Base-by-base conservation (phyloP, 2,329 filamentous ascomycete genomes). In the Monascus ruber region DNA sequence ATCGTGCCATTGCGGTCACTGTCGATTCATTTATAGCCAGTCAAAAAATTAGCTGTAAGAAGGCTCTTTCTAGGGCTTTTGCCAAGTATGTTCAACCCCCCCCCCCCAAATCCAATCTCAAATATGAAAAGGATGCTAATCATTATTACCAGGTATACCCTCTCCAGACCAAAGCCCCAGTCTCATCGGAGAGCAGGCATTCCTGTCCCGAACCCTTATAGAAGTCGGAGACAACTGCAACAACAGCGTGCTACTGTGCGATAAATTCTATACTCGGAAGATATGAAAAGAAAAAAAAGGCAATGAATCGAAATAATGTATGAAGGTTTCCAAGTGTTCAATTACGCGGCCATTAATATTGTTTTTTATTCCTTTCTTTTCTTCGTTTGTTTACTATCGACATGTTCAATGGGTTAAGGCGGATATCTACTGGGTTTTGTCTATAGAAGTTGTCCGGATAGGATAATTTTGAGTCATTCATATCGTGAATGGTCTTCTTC, bases 11-110 rank as follows among this genome's bases (percentile, higher is more conserved):
- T 55, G 86, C 88, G 9, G 91, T 98, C 5, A 94, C 91, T 0
- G 85, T 98, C 2, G 88, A 96, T 49, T 93, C 85, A 40, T 98
- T 98, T 56, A 85, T 98, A 33, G 85, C 84, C 44, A 93, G 85
- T 53, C 91, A 98, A 62, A 98, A 98, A 70, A 79, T 96, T 54
- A 94, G 85, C 68, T 91, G 85, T 68, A 98, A 96, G 75, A 95
- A 94, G 72, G 87, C 91, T 10, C 74, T 98, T 34, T 84, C 87
- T 0, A 75, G 91, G 43, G 86, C 91, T 4, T 98, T 98, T 69
- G 87, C 91, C 54, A 98, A 98, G 70, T 98, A 96, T 59, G 85
- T 81, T 1, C 62, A 17, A 17, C 17, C 17, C 17, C n/a, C n/a
- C n/a, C n/a, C n/a, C n/a, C n/a, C 17, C 17, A 17, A 17, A 17